Evolutionary conservation across 257 asterid genomes (phyloP).

Genomic region (Gynochthodes officinalis): DNA sequence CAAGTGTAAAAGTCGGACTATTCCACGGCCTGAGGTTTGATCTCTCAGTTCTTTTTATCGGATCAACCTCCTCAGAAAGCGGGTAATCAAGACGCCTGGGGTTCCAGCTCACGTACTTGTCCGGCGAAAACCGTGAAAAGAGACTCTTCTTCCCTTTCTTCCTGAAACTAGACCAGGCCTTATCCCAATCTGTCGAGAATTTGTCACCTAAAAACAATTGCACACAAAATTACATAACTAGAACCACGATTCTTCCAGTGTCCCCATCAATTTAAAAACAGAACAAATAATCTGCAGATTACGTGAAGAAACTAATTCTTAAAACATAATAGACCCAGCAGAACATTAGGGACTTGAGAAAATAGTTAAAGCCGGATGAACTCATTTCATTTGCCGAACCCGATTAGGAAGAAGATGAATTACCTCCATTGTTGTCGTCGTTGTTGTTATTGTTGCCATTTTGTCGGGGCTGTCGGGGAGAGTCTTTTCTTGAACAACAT

Average conservation of each 20-base stretch:
- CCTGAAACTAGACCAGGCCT: slow-evolving; percentile 88
- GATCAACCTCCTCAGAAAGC: slow-evolving; percentile 86
- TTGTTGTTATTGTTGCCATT: slow-evolving; percentile 13
- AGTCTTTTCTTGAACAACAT: slow-evolving; percentile 18
- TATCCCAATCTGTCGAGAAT: slow-evolving; percentile 87
- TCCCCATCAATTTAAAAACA: too few relatives aligned
- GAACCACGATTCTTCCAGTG: too few relatives aligned
- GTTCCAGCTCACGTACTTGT: slow-evolving; percentile 92
- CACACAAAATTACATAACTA: too few relatives aligned
- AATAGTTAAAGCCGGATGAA: too few relatives aligned
- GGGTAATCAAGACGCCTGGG: slow-evolving; percentile 82
- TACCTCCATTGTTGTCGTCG: slow-evolving; percentile 7
- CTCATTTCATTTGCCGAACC: too few relatives aligned
- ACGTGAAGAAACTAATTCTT: too few relatives aligned
- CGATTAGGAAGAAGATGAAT: background rate
- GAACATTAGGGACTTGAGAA: too few relatives aligned
- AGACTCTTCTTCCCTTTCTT: slow-evolving; percentile 69
- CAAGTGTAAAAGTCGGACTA: slow-evolving; percentile 68
- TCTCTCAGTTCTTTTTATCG: slow-evolving; percentile 86
- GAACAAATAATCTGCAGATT: background rate
- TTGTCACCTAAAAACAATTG: slow-evolving; percentile 45
- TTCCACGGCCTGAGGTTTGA: slow-evolving; percentile 87
- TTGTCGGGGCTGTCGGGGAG: slow-evolving; percentile 15
- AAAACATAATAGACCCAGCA: too few relatives aligned
- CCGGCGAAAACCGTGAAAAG: slow-evolving; percentile 64